Base-by-base conservation (phyloP, 2,329 filamentous ascomycete species). In the Botrytis porri region DNA sequence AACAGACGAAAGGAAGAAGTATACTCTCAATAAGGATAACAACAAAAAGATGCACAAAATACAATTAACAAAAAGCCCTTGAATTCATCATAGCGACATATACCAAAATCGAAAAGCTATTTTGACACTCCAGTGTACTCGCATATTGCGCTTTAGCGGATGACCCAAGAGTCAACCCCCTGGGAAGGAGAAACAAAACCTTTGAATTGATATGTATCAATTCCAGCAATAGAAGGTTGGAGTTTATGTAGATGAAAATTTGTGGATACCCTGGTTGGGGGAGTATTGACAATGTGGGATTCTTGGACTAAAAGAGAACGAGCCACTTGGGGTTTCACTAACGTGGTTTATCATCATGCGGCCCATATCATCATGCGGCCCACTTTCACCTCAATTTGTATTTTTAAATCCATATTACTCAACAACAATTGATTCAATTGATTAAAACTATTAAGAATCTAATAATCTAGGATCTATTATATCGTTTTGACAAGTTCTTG, bases 261-360 rank as follows among this genome's bases (percentile, higher is more conserved):
- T 10, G 3, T 2, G 8, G 54, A 59, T 54, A 59, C 29, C 4
- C 4, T n/a, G n/a, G n/a, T n/a, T n/a, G 16, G 1, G 4, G 18
- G 29, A 1, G 16, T 35, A 22, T 32, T 32, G 18, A 2, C 0
- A n/a, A n/a, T 16, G n/a, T 16, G 4, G 1, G 8, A 35, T 59
- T 35, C 29, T 8, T 2, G 20, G 54, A 10, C 1, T 61, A 7
- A 14, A 8, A 3, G 2, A 0, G 10, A 25, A 37, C 7, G 1
- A 16, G 2, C 5, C 8, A 25, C 29, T 3, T 60, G 29, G 0
- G 6, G 4, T 54, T n/a, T 3, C n/a, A n/a, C 25, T n/a, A n/a
- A n/a, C n/a, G n/a, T n/a, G n/a, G n/a, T n/a, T n/a, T n/a, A n/a
- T n/a, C n/a, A n/a, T n/a, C n/a, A n/a, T n/a, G n/a, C n/a, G n/a